These are phyloP conservation scores for Globisporangium irregulare DNA, from an alignment of 352 stramenopile species.

Conservation along the genomic window DNA sequence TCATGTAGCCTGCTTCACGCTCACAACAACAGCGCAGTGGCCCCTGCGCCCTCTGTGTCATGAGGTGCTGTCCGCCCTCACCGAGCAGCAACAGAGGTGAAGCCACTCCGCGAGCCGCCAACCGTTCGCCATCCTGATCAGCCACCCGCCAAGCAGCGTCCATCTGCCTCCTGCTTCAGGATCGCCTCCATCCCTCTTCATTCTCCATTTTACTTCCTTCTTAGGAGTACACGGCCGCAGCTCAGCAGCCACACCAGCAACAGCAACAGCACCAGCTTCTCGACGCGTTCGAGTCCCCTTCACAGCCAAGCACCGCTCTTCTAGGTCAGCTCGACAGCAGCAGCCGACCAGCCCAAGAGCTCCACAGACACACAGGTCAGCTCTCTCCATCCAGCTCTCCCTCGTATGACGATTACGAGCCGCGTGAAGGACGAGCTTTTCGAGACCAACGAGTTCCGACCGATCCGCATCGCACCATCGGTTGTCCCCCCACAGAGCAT, in stretches of 20 bases:
- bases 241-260: neutral
- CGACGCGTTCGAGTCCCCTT: neutral
- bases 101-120: neutral
- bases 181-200: neutral
- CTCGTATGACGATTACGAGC: constrained; percentile 3
- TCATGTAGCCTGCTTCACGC: neutral
- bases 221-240: neutral
- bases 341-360: neutral
- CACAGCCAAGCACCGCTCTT: neutral
- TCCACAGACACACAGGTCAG: neutral
- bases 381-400: neutral
- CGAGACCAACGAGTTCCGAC: constrained; percentile 4
- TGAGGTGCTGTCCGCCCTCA: neutral
- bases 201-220: neutral
- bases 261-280: neutral
- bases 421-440: constrained; percentile 5
- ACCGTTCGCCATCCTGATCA: neutral
- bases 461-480: constrained; percentile 2
- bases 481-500: neutral
- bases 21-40: neutral
- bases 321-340: neutral
- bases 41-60: neutral
- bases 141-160: neutral
- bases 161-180: neutral
- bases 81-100: neutral